Percentiles rank a stretch among this genome's conserved stretches.
phyloP scores from a whole-genome alignment of 352 stramenopile species.

The Globisporangium polare region DNA sequence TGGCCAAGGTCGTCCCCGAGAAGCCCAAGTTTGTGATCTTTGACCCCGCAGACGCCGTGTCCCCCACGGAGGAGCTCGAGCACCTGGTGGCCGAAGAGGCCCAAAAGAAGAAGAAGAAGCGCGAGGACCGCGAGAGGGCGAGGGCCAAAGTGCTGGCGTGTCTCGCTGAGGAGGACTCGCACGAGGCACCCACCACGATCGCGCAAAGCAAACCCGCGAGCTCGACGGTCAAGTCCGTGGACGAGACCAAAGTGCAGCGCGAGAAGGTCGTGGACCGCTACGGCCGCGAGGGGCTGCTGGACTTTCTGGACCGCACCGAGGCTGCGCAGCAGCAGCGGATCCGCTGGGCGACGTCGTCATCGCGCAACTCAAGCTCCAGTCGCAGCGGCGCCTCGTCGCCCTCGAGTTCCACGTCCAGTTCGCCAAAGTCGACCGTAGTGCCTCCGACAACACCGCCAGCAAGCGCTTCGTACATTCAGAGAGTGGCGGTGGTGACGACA shows the following conservation, averaged over 20 bases:
- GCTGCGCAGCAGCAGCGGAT: constrained; percentile 23
- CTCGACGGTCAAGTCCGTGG: constrained; percentile 47
- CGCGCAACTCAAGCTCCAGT: constrained; percentile 7
- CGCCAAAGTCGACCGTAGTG: constrained; percentile 7
- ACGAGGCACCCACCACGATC: constrained; percentile 13
- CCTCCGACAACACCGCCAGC: background rate
- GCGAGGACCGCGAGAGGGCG: constrained; percentile 39
- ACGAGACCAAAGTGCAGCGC: constrained; percentile 42
- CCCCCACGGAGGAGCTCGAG: constrained; percentile 29
- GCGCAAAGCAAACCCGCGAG: constrained; percentile 7
- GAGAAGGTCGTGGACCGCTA: constrained; percentile 52
- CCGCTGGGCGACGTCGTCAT: constrained; percentile 15
- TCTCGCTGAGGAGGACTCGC: constrained; percentile 34
- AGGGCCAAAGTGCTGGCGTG: constrained; percentile 45
- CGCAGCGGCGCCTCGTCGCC: constrained; percentile 24
- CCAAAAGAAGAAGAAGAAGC: constrained; percentile 39
- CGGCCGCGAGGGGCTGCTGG: constrained; percentile 41
- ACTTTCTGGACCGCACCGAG: constrained; percentile 38
- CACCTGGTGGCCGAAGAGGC: constrained; percentile 39
- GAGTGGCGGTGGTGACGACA: background rate
- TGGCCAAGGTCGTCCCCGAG: constrained; percentile 45
- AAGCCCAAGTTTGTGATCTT: constrained; percentile 55
- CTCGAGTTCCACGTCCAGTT: constrained; percentile 14
- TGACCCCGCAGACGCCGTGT: constrained; percentile 40
- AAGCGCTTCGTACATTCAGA: constrained; percentile 8